These are phyloP conservation scores for Boletales sp. DNA, from an alignment of 768 basidiomycete genomes.

Conservation along the genomic window DNA sequence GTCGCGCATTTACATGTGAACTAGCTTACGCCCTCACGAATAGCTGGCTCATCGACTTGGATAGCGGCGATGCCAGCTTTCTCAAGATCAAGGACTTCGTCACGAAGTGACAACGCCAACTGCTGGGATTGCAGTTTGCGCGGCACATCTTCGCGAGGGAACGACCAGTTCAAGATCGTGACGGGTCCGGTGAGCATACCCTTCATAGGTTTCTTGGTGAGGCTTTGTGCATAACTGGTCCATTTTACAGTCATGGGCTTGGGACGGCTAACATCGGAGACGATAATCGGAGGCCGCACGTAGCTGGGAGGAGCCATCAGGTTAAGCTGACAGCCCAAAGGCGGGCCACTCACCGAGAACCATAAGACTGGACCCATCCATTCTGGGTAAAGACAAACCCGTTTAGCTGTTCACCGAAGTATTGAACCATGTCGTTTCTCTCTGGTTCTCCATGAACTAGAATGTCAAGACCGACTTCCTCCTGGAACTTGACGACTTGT, in stretches of 20 bases:
- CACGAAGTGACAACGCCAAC: conserved; percentile 94
- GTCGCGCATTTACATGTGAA: background rate
- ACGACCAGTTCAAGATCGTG: conserved; percentile 99
- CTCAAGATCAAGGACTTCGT: conserved; percentile 96
- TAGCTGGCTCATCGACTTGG: conserved; percentile 99
- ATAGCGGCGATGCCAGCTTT: conserved; percentile 96
- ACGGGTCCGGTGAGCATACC: conserved; percentile 99
- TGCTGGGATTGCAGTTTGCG: conserved; percentile 98
- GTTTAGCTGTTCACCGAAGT: conserved; percentile 93
- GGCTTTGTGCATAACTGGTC: conserved; percentile 94
- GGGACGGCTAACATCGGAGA: conserved; percentile 94
- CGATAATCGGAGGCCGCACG: conserved; percentile 97
- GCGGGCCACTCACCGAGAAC: conserved; percentile 69
- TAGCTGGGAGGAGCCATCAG: conserved; percentile 48
- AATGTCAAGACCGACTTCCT: conserved; percentile 92
- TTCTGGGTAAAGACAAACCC: conserved; percentile 99
- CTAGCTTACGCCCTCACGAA: conserved; percentile 88
- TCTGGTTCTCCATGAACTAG: conserved; percentile 99
- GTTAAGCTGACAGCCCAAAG: conserved; percentile 4
- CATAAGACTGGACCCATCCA: conserved; percentile 99
- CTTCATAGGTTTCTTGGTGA: conserved; percentile 96
- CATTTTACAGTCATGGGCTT: conserved; percentile 94
- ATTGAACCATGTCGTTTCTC: conserved; percentile 99
- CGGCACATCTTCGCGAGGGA: conserved; percentile 97
- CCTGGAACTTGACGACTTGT: conserved; percentile 92